A percentile compares a stretch with the other conserved stretches of the same genome.
phyloP scores from a whole-genome alignment of 1,284 basidiomycete genomes.

The Mycena citricolor region DNA sequence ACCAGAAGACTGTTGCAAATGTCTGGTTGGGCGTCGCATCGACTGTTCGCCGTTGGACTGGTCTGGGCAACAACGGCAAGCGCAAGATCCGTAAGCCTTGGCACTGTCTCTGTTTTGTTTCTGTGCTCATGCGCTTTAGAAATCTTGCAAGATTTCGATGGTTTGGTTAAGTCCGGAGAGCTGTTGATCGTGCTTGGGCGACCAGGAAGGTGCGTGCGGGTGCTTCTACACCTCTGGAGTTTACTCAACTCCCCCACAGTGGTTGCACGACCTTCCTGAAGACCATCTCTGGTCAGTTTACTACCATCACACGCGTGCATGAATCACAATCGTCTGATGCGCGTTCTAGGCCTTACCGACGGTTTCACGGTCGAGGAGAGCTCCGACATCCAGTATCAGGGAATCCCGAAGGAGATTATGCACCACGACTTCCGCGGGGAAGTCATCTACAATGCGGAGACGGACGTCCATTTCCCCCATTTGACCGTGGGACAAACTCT shows the following conservation, averaged over 20 bases:
- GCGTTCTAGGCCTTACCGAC: constrained; percentile 13
- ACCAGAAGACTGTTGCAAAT: constrained; percentile 47
- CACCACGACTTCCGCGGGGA: constrained; percentile 62
- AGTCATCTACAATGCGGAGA: constrained; percentile 67
- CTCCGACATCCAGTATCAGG: constrained; percentile 61
- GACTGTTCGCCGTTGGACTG: constrained; percentile 30
- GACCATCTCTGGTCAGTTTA: constrained; percentile 60
- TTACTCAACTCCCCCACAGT: constrained; percentile 1
- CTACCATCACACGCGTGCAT: too few species aligned
- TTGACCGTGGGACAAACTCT: constrained; percentile 72
- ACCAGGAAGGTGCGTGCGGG: constrained; percentile 36
- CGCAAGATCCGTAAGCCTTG: constrained; percentile 32
- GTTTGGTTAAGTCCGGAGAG: constrained; percentile 36
- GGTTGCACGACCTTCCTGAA: constrained; percentile 79
- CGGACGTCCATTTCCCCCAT: constrained; percentile 76
- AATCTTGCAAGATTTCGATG: constrained; percentile 44
- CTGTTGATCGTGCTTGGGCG: constrained; percentile 58
- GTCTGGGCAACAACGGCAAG: constrained; percentile 34
- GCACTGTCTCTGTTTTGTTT: not conserved
- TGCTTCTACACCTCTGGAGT: not conserved
- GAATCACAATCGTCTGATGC: constrained; percentile 34
- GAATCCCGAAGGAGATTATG: constrained; percentile 55
- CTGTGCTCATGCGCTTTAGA: constrained; percentile 22
- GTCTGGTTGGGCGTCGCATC: constrained; percentile 34
- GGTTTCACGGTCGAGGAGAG: constrained; percentile 52